These are phyloP conservation scores for Epichloe festucae DNA, from an alignment of 2,329 filamentous ascomycete genomes.

Conservation along the genomic window DNA sequence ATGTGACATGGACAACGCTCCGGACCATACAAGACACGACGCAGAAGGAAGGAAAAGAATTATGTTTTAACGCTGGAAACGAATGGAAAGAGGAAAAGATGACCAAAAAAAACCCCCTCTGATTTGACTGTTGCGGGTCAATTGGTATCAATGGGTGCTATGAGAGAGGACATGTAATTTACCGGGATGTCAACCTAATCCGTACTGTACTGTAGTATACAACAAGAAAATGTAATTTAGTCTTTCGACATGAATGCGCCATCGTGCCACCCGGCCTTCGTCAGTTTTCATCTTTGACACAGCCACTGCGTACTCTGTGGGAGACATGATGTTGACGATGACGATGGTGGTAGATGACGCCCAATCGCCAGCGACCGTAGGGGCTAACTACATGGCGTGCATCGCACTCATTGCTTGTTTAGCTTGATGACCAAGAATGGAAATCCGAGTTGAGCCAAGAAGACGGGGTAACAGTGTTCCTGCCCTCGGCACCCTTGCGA, in stretches of 20 bases:
- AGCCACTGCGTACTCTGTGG: neutral
- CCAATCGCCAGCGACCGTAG: too few species aligned
- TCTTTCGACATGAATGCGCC: neutral
- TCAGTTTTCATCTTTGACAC: neutral
- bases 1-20: neutral
- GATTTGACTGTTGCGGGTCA: neutral
- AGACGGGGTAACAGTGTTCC: too few species aligned
- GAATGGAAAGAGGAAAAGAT: neutral
- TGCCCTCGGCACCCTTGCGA: neutral
- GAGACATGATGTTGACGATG: too few species aligned
- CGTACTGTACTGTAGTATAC: slow-evolving; percentile 4
- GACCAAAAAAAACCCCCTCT: neutral
- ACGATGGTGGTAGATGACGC: too few species aligned
- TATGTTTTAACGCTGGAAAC: neutral
- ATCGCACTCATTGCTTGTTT: too few species aligned
- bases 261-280: neutral
- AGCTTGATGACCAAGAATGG: too few species aligned
- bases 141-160: neutral
- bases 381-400: too few species aligned
- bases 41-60: neutral
- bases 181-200: slow-evolving; percentile 1
- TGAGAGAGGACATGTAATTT: slow-evolving; percentile 4
- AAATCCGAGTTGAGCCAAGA: too few species aligned
- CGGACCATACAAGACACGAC: neutral
- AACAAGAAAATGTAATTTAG: slow-evolving; percentile 4